Evolutionary conservation across 2,329 filamentous ascomycete genomes (phyloP).

Genomic region (Alternaria infectoria): DNA sequence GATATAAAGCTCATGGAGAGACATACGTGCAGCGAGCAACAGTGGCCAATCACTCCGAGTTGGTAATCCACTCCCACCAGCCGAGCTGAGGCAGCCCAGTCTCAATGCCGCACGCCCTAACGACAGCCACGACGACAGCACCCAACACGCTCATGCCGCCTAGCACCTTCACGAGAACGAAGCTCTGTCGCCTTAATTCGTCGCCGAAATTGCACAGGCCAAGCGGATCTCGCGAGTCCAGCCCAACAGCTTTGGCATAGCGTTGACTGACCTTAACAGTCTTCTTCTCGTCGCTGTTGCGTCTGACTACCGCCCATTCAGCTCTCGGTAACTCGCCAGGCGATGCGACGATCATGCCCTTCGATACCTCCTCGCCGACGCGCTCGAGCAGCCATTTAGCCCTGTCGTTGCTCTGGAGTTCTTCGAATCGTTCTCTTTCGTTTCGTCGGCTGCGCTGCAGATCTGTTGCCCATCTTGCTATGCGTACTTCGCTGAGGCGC

Average conservation of each 20-base stretch:
- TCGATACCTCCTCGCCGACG: slow-evolving; percentile 67
- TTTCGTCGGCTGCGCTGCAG: slow-evolving; percentile 77
- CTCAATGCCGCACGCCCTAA: slow-evolving; percentile 45
- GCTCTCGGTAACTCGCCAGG: slow-evolving; percentile 35
- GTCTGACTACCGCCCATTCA: slow-evolving; percentile 44
- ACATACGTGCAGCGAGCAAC: not conserved
- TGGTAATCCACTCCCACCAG: slow-evolving; percentile 35
- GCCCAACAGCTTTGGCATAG: slow-evolving; percentile 32
- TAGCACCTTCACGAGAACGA: slow-evolving; percentile 73
- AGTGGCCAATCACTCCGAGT: not conserved
- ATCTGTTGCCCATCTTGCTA: slow-evolving; percentile 83
- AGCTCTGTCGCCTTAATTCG: slow-evolving; percentile 68
- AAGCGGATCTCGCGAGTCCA: slow-evolving; percentile 75
- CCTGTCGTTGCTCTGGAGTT: slow-evolving; percentile 65
- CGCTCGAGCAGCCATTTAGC: slow-evolving; percentile 74
- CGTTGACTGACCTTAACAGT: slow-evolving; percentile 29
- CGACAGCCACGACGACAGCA: slow-evolving; percentile 65
- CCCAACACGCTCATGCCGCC: slow-evolving; percentile 77
- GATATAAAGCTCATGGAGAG: not conserved
- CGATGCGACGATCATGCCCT: slow-evolving; percentile 36
- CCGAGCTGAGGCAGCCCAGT: slow-evolving; percentile 33
- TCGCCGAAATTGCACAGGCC: slow-evolving; percentile 75
- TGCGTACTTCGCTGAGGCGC: slow-evolving; percentile 68
- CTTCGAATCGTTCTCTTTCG: slow-evolving; percentile 73
- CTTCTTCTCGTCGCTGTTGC: slow-evolving; percentile 30